Base-by-base conservation (phyloP, 768 basidiomycete genomes). In the Postia placenta region DNA sequence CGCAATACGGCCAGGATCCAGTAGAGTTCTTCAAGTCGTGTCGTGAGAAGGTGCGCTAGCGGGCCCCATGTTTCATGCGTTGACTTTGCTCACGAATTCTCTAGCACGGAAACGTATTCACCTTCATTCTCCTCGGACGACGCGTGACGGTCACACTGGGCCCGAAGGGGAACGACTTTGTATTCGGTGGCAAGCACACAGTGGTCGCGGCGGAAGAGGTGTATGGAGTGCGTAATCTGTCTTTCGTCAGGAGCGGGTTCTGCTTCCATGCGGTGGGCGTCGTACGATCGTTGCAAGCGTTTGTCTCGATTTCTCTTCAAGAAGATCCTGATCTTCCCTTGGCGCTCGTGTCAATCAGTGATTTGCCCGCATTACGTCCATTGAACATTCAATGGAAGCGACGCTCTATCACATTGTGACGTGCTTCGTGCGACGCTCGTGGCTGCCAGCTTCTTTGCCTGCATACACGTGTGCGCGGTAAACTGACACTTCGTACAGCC, bases 101-200 rank as follows among this genome's bases (percentile, higher is more conserved):
- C 5, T 51, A 99, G 96, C 85, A 98, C 60, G 96, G 96, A 49
- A 79, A 96, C 53, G 83, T 98, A n/a, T 99, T 98, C 73, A 94
- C 94, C 1, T 98, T 96, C 69, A 74, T 93, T 36, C 70, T 99
- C 6, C 69, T 97, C 47, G 96, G 96, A 35, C 82, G 92, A 52
- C 83, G 80, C 45, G 81, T 97, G 56, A 98, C 95, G 2, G 93
- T 94, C 45, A 84, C 91, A 2, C 76, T 98, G 19, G 90, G 93
- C 28, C 74, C 92, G 19, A 88, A 87, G 64, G 96, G 96, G 19
- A 95, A 88, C 67, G 92, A 98, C 70, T 87, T 96, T 58, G 72
- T 97, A 42, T 79, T 98, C 19, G 95, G 96, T 48, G 96, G 96
- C 22, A 96, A 93, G 71, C 83, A 90, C 25, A 83, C 84, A 1